Evolutionary conservation across 2,329 filamentous ascomycete species (phyloP).

Genomic region (Neonectria sp.): DNA sequence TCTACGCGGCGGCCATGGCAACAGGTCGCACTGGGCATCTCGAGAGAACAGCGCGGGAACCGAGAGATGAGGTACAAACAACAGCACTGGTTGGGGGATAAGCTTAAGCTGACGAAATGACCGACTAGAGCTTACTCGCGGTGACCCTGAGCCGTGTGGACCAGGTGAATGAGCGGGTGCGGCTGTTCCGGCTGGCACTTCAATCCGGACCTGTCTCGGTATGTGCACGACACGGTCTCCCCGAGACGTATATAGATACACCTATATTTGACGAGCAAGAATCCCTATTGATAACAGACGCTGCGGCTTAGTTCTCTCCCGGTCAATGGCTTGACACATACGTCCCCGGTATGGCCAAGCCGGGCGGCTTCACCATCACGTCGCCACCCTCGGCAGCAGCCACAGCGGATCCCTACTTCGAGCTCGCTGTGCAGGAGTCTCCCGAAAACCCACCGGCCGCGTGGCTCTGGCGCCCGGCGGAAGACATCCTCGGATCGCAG

Average conservation of each 20-base stretch:
- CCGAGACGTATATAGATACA: neutral
- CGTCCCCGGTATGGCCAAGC: conserved; percentile 76
- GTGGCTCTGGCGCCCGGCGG: conserved; percentile 78
- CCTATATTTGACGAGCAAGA: neutral
- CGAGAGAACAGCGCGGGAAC: conserved; percentile 73
- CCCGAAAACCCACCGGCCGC: conserved; percentile 79
- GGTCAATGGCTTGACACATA: conserved; percentile 93
- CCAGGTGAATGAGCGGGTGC: conserved; percentile 76
- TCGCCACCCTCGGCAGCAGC: conserved; percentile 76
- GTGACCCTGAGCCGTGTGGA: conserved; percentile 75
- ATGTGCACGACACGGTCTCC: conserved; percentile 33
- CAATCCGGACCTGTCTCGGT: conserved; percentile 65
- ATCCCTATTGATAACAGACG: too few relatives aligned
- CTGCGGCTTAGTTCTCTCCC: conserved; percentile 73
- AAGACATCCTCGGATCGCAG: conserved; percentile 70
- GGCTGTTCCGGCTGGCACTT: conserved; percentile 77
- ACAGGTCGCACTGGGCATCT: conserved; percentile 38
- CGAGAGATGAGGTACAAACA: conserved; percentile 70
- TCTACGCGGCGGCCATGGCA: conserved; percentile 34
- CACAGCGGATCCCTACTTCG: conserved; percentile 68
- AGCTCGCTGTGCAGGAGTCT: conserved; percentile 84
- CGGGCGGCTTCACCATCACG: conserved; percentile 91
- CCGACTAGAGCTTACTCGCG: conserved; percentile 66
- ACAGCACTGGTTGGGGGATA: neutral
- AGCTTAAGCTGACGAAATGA: neutral